A percentile compares a stretch with the other conserved stretches of the same genome.
These are phyloP conservation scores for Copromyces sp. DNA, from an alignment of 495 filamentous ascomycete species.

Conservation along the genomic window DNA sequence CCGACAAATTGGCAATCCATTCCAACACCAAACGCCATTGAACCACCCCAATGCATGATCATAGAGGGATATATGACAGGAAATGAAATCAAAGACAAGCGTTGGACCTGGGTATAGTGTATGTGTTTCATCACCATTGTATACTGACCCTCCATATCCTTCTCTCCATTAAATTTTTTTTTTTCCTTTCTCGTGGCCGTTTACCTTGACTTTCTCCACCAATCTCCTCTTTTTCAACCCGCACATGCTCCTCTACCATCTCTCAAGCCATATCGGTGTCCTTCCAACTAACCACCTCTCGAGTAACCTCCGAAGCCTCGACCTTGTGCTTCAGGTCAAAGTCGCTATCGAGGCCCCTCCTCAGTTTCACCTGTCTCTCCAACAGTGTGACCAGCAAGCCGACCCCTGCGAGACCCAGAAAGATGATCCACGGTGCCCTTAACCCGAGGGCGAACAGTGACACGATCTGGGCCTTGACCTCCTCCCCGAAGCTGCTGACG, in stretches of 20 bases:
- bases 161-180: background rate
- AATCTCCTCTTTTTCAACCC: background rate
- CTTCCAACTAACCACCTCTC: background rate
- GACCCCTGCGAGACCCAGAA: conserved; percentile 5
- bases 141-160: background rate
- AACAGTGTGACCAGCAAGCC: conserved; percentile 20
- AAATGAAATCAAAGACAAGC: background rate
- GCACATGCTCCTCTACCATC: background rate
- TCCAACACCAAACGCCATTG: background rate
- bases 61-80: background rate
- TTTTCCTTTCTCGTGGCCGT: background rate
- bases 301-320: background rate
- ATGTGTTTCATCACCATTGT: background rate
- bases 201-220: background rate
- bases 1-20: background rate
- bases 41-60: background rate
- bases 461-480: conserved; percentile 2
- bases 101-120: background rate
- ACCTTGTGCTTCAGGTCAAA: conserved; percentile 20
- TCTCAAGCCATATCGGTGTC: background rate
- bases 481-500: background rate
- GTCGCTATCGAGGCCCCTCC: conserved; percentile 27
- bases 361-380: conserved; percentile 26
- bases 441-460: conserved; percentile 4
- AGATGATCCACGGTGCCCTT: conserved; percentile 10